Evolutionary conservation across 2,329 filamentous ascomycete genomes (phyloP).

Genomic region (Aspergillus luchuensis): DNA sequence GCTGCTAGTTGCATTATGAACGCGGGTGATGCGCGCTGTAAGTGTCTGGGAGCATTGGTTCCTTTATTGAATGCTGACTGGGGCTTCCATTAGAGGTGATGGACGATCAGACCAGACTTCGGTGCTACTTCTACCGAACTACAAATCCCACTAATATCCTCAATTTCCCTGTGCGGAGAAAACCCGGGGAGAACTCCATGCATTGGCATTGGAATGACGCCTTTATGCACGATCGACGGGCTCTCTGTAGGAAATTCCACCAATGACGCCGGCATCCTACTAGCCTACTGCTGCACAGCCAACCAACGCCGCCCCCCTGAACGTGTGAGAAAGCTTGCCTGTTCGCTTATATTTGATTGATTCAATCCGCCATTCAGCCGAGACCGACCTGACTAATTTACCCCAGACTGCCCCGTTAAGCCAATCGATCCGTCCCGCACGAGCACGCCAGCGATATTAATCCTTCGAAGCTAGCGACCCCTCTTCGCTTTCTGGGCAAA

Average conservation of each 20-base stretch:
- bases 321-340: conserved; percentile 1
- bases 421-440: background rate
- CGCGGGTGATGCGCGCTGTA: background rate
- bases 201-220: background rate
- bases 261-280: conserved; percentile 14
- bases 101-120: background rate
- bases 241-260: conserved; percentile 13
- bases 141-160: background rate
- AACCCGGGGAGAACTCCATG: background rate
- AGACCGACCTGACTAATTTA: background rate
- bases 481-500: conserved; percentile 12
- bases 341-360: background rate
- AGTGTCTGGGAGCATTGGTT: background rate
- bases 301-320: background rate
- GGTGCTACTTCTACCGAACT: background rate
- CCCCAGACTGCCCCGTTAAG: background rate
- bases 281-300: background rate
- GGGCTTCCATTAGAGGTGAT: background rate
- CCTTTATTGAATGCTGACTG: background rate
- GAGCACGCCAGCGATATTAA: conserved; percentile 9
- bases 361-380: background rate
- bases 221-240: conserved; percentile 4
- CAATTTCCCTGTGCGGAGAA: conserved; percentile 1
- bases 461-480: conserved; percentile 7
- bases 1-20: background rate